Evolutionary conservation across 441 rosid species (phyloP).

Genomic region (Capsella rubella): DNA sequence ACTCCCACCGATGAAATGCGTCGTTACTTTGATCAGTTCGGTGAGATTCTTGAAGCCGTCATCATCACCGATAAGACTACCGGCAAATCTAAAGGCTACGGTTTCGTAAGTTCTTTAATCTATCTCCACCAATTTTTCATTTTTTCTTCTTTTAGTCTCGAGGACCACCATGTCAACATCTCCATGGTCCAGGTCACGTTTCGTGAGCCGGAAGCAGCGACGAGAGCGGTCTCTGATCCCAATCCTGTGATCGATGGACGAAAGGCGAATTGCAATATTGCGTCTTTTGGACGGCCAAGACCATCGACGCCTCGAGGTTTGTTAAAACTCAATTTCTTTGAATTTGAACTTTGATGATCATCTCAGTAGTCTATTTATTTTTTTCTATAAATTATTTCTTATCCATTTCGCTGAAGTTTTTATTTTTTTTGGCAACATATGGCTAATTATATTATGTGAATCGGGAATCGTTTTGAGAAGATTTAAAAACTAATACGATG

Average conservation of each 20-base stretch:
- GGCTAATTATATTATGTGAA: not conserved
- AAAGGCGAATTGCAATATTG: constrained; percentile 92
- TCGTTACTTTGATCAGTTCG: constrained; percentile 82
- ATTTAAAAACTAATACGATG: constrained; percentile 1
- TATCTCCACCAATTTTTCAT: not conserved
- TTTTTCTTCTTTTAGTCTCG: no score
- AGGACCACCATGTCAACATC: constrained; percentile 8
- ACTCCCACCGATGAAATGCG: constrained; percentile 89
- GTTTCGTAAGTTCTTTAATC: constrained; percentile 67
- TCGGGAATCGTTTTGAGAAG: not conserved
- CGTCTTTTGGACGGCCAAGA: constrained; percentile 86
- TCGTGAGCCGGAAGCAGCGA: constrained; percentile 86
- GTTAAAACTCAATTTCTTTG: not conserved
- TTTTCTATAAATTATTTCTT: not conserved
- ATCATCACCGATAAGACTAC: constrained; percentile 82
- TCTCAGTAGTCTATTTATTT: constrained; percentile 4
- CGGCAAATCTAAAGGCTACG: constrained; percentile 93
- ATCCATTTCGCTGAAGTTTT: not conserved
- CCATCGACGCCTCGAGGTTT: constrained; percentile 87
- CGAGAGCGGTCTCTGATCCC: constrained; percentile 79
- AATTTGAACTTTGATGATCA: constrained; percentile 11
- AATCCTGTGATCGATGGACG: constrained; percentile 90
- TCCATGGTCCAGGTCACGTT: constrained; percentile 72
- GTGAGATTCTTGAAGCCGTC: constrained; percentile 97
- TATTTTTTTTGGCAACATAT: no score